Percentiles rank a stretch among this genome's conserved stretches.
These are phyloP conservation scores for Huntiella decipiens DNA, from an alignment of 2,329 filamentous ascomycete genomes.

Conservation along the genomic window DNA sequence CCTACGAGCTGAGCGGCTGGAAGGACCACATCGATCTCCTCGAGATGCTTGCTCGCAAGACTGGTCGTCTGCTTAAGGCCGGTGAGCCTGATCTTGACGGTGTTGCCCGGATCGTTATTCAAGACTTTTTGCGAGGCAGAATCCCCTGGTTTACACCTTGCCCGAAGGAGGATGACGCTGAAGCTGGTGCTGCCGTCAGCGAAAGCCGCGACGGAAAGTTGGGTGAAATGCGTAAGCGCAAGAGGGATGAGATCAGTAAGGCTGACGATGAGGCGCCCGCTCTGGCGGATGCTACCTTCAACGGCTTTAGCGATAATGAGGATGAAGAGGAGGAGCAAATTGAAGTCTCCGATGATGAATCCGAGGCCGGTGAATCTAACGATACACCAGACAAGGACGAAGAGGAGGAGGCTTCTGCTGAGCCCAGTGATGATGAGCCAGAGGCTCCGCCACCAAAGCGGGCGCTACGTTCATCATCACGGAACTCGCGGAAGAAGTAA, in stretches of 20 bases:
- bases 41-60: slow-evolving; percentile 70
- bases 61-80: slow-evolving; percentile 67
- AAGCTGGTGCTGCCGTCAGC: slow-evolving; percentile 24
- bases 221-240: slow-evolving; percentile 79
- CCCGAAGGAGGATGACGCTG: slow-evolving; percentile 38
- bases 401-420: not conserved
- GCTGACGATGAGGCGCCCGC: slow-evolving; percentile 18
- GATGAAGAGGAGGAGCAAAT: slow-evolving; percentile 19
- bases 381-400: not conserved
- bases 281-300: slow-evolving; percentile 23
- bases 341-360: slow-evolving; percentile 15
- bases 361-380: slow-evolving; percentile 18
- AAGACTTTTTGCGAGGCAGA: slow-evolving; percentile 88
- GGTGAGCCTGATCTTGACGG: slow-evolving; percentile 92
- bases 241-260: slow-evolving; percentile 29
- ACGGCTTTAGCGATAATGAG: slow-evolving; percentile 26
- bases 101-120: slow-evolving; percentile 90
- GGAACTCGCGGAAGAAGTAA: not conserved
- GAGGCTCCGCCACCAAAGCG: slow-evolving; percentile 5
- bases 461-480: slow-evolving; percentile 6
- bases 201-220: slow-evolving; percentile 58
- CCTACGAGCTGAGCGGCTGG: slow-evolving; percentile 74
- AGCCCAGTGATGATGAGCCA: slow-evolving; percentile 5
- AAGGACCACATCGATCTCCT: slow-evolving; percentile 63
- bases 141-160: slow-evolving; percentile 82